Evolutionary conservation across 1,139 yeast species (phyloP).

Genomic region (Debaryomyces robertsiae): DNA sequence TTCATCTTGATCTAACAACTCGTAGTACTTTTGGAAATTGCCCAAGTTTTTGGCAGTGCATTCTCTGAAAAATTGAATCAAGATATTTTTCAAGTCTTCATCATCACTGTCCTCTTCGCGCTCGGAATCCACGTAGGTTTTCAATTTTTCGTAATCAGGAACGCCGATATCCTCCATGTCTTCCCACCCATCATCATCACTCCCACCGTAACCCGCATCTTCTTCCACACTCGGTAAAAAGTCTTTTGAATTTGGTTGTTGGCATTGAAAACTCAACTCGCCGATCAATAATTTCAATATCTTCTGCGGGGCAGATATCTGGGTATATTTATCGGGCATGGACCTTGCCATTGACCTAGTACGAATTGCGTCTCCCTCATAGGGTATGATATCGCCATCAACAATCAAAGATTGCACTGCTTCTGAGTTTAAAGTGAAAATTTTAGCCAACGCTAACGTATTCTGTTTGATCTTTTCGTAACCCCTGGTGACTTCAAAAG

Average conservation of each 20-base stretch:
- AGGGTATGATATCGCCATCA: constrained; percentile 75
- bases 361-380: constrained; percentile 61
- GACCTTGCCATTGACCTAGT: constrained; percentile 82
- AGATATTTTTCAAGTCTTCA: constrained; percentile 46
- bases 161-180: constrained; percentile 71
- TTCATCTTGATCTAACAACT: constrained; percentile 56
- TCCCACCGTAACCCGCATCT: constrained; percentile 47
- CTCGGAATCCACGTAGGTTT: constrained; percentile 53
- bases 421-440: constrained; percentile 61
- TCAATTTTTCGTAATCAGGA: constrained; percentile 59
- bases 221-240: constrained; percentile 32
- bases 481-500: constrained; percentile 82
- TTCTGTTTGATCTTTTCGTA: constrained; percentile 72
- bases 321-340: constrained; percentile 65
- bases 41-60: constrained; percentile 57
- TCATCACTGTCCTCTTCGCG: constrained; percentile 37
- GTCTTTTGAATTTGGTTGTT: constrained; percentile 46
- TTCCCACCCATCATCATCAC: constrained; percentile 74
- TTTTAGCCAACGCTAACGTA: constrained; percentile 62
- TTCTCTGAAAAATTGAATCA: constrained; percentile 65
- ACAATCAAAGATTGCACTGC: constrained; percentile 57
- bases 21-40: constrained; percentile 57
- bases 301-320: constrained; percentile 68
- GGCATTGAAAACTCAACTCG: constrained; percentile 66
- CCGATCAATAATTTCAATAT: constrained; percentile 69